Base-by-base conservation (phyloP, 2,329 filamentous ascomycete genomes). In the Akanthomyces dipterigenus region DNA sequence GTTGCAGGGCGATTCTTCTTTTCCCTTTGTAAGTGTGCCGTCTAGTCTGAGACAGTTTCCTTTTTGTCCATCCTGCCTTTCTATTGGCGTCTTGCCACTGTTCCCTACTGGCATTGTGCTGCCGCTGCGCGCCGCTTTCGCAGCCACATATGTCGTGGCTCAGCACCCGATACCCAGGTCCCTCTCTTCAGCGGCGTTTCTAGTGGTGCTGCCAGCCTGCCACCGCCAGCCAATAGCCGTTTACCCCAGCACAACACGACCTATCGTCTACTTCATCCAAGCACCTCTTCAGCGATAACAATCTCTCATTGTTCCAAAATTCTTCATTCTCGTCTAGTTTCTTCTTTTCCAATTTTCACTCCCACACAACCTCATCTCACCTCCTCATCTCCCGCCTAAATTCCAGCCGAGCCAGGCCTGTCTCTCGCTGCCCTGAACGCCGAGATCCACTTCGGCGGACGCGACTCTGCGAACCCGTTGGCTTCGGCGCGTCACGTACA, bases 401-500 rank as follows among this genome's bases (percentile, higher is more conserved):
- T 42, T 59, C 55, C 61, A 43, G 48, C 51, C 46, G 31, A 28
- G 24, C 36, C 36, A 50, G 6, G 16, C 45, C 54, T 38, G 31
- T 51, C 45, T 55, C 60, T 62, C 51, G 31, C 55, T 53, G 46
- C 46, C 60, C 56, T 60, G 56, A 36, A 31, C 26, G 18, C 11
- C 45, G n/a, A 63, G 65, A 66, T 68, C 70, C 70, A 64, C 64
- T 63, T 64, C 28, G 50, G 64, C 70, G 64, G 67, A 72, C 71
- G 70, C 72, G 72, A 72, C 68, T 68, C 65, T 64, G 55, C 62
- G 64, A 63, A 60, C 64, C 61, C 38, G 50, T 58, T 22, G 22
- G 63, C 55, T 59, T 62, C 63, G 66, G 70, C 72, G 72, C 71
- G 72, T 75, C 73, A 75, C 72, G 73, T 72, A 69, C 68, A 74